Evolutionary conservation across 768 basidiomycete genomes (phyloP), one percentile per base, ranked within the genome.

Genomic region (Tylopilus subfusipes): DNA sequence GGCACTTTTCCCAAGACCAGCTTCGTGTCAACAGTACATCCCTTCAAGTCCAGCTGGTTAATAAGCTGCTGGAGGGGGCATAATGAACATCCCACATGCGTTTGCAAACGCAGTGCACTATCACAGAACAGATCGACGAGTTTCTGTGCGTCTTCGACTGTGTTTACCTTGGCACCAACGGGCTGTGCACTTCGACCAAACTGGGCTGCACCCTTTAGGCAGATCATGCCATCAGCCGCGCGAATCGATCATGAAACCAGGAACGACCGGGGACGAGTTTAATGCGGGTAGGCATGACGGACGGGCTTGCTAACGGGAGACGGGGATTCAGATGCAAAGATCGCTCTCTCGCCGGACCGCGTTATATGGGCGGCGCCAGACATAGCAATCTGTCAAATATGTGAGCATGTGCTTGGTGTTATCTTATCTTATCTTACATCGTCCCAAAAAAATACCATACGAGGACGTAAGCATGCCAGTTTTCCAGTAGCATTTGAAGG

Each of bases 11-110:
- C 27, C 24, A 44, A 29, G 16, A 62, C 60, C 4, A 3, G 65
- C 56, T 62, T 62, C 18, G 60, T 65, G 46, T 60, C 66, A 39
- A 60, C 59, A 1, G 60, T 59, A 45, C 56, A 59, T 33, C 56
- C 60, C 22, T 50, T 56, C 43, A 58, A 39, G 39, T 64, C 53
- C 4, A 67, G 38, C 45, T 57, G 34, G 14, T 54, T 5, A 38
- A 63, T 52, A 27, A 63, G 10, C 61, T 63, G 42, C 9, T 14
- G 4, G n/a, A 27, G 25, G 6, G 38, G 13, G 18, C 4, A 19
- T 7, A 8, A 3, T 40, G 27, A 39, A 27, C n/a, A 11, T 38
- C n/a, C 38, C 34, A 18, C 6, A 18, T 14, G 38, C n/a, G 10
- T n/a, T 4, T 38, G 9, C 16, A n/a, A n/a, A 19, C n/a, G 38